Evolutionary conservation across 768 basidiomycete genomes (phyloP).

Genomic region (Boletus insuetus): DNA sequence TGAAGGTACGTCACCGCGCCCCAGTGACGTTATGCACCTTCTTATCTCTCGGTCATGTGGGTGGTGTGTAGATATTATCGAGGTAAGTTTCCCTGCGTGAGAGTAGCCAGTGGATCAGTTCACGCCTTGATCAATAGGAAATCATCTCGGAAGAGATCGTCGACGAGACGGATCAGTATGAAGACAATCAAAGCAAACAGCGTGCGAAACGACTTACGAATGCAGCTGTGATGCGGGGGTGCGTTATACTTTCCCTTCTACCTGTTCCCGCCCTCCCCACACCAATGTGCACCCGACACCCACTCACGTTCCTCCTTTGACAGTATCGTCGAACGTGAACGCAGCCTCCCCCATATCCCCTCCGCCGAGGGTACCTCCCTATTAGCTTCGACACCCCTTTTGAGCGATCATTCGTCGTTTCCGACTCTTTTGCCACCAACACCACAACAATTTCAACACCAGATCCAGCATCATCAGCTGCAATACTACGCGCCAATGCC

Average conservation of each 20-base stretch:
- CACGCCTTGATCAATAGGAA: conserved; percentile 48
- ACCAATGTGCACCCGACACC: background rate
- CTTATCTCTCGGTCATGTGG: background rate
- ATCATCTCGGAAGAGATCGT: conserved; percentile 96
- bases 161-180: conserved; percentile 89
- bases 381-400: conserved; percentile 18
- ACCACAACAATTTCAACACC: conserved; percentile 17
- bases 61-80: conserved; percentile 62
- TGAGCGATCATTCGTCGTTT: conserved; percentile 9
- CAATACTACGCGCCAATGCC: background rate
- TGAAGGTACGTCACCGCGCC: conserved; percentile 49
- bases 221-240: conserved; percentile 79
- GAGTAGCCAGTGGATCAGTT: background rate
- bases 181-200: conserved; percentile 81
- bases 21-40: background rate
- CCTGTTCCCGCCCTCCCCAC: too few species aligned
- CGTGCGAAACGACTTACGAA: conserved; percentile 70
- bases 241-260: background rate
- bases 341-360: conserved; percentile 29
- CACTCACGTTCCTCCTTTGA: background rate
- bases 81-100: conserved; percentile 37
- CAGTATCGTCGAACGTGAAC: conserved; percentile 58
- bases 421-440: conserved; percentile 9
- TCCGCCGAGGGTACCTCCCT: conserved; percentile 38
- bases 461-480: conserved; percentile 17